phyloP scores from a whole-genome alignment of 2,329 filamentous ascomycete genomes.

The Pestalotiopsis sp. region DNA sequence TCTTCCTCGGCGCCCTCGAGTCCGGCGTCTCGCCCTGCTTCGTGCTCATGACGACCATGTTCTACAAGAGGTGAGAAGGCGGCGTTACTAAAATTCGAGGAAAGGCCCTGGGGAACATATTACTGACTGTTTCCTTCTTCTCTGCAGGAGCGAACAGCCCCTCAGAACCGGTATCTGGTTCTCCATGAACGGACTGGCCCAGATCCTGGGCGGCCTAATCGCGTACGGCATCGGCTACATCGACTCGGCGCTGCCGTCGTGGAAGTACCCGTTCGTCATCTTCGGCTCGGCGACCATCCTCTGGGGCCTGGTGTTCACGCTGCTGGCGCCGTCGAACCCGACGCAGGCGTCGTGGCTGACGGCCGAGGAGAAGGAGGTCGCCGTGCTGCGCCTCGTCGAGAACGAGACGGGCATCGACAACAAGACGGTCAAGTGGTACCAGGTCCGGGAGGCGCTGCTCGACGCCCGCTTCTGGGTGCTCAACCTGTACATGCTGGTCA shows the following conservation, averaged over 20 bases:
- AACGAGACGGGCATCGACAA: constrained; percentile 64
- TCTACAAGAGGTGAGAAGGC: not conserved
- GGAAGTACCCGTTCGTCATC: constrained; percentile 70
- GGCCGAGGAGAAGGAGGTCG: constrained; percentile 51
- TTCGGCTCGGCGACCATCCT: constrained; percentile 57
- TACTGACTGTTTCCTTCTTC: not conserved
- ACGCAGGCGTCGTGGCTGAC: constrained; percentile 54
- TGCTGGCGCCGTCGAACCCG: constrained; percentile 61
- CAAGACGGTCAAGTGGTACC: constrained; percentile 53
- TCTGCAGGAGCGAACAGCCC: constrained; percentile 56
- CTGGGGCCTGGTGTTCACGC: constrained; percentile 61
- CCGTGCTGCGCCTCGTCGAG: constrained; percentile 53
- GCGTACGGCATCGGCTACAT: constrained; percentile 64
- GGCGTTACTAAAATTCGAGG: constrained; percentile 45
- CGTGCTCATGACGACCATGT: constrained; percentile 56
- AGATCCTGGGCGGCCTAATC: constrained; percentile 54
- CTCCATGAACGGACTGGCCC: constrained; percentile 59
- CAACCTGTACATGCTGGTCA: constrained; percentile 51
- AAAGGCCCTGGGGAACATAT: constrained; percentile 61
- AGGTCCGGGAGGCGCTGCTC: constrained; percentile 56
- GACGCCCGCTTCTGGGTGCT: constrained; percentile 64
- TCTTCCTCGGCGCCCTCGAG: constrained; percentile 66
- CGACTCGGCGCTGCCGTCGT: constrained; percentile 55
- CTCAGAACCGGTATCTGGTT: constrained; percentile 62
- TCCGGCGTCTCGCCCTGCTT: constrained; percentile 51